Percentiles rank a stretch among this genome's conserved stretches.
Conservation (phyloP, 2,329 filamentous ascomycete genomes). For the Penicillium italicum region DNA sequence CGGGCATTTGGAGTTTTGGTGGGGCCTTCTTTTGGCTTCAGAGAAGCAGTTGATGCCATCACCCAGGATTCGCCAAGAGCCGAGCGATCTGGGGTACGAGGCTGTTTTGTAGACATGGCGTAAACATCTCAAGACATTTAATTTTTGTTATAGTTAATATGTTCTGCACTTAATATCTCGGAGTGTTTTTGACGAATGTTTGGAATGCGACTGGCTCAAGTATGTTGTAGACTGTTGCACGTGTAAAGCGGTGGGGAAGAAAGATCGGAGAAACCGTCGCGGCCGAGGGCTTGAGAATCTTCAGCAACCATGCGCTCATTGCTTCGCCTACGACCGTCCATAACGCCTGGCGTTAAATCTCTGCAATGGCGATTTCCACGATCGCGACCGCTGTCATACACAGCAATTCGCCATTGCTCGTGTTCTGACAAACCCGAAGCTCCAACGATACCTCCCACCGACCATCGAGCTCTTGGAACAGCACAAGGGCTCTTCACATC, state of each 20-base stretch:
- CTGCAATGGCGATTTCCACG: constrained; percentile 2
- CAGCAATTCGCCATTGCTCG: constrained; percentile 19
- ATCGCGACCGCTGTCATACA: constrained; percentile 18
- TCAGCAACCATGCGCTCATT: constrained; percentile 25
- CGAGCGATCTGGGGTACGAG: constrained; percentile 15
- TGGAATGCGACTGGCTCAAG: neutral
- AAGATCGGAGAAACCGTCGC: constrained; percentile 16
- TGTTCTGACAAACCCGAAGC: constrained; percentile 24
- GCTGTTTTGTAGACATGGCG: constrained; percentile 17
- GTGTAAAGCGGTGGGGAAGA: constrained; percentile 22
- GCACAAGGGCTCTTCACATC: constrained; percentile 73
- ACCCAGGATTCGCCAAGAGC: constrained; percentile 40
- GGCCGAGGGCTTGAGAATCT: constrained; percentile 3
- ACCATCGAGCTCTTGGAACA: constrained; percentile 51
- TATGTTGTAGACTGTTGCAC: constrained; percentile 1
- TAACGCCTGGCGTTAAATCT: constrained; percentile 4
- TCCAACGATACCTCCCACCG: constrained; percentile 38
- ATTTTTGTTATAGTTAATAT: neutral
- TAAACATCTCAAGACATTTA: constrained; percentile 13
- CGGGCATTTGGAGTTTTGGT: neutral
- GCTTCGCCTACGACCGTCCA: constrained; percentile 16
- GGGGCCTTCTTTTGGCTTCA: constrained; percentile 15
- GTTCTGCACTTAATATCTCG: neutral
- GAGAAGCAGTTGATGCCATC: constrained; percentile 25
- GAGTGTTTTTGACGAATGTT: neutral